Evolutionary conservation across 2,329 filamentous ascomycete genomes (phyloP).

Genomic region (Alternaria postmessia): DNA sequence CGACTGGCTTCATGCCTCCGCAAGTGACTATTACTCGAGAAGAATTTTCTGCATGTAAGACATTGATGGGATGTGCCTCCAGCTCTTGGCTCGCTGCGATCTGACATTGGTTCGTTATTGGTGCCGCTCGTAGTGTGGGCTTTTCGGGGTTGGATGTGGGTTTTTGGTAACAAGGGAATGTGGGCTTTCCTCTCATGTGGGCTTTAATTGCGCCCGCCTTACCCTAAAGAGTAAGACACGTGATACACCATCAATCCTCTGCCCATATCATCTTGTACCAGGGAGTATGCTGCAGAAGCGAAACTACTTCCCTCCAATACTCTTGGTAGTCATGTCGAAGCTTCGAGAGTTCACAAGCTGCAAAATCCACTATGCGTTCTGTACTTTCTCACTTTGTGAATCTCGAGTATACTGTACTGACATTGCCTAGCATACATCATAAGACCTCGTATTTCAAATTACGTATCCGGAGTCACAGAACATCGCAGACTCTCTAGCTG

Average conservation of each 20-base stretch:
- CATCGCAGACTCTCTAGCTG: not conserved
- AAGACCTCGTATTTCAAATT: not conserved
- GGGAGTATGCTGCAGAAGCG: not conserved
- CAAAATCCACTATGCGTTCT: not conserved
- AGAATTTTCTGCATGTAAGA: not conserved
- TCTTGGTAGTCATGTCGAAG: not conserved
- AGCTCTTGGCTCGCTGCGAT: not conserved
- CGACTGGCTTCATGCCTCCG: not conserved
- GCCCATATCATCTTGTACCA: not conserved
- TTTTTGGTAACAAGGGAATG: not conserved
- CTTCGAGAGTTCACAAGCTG: not conserved
- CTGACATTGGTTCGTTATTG: not conserved
- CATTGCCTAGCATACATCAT: not conserved
- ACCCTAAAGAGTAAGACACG: slow-evolving; percentile 3
- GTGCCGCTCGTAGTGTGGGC: not conserved
- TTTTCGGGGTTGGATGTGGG: not conserved
- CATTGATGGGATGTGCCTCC: not conserved
- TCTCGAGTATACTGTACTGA: not conserved
- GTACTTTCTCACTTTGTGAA: not conserved
- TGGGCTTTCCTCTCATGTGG: slow-evolving; percentile 21
- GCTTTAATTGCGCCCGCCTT: slow-evolving; percentile 11
- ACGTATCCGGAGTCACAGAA: not conserved
- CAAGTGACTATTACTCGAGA: not conserved
- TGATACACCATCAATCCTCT: not conserved
- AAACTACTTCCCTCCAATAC: not conserved